phyloP scores from a whole-genome alignment of 225 moss, liverwort and hornwort genomes.

The Sphagnum contortum region DNA sequence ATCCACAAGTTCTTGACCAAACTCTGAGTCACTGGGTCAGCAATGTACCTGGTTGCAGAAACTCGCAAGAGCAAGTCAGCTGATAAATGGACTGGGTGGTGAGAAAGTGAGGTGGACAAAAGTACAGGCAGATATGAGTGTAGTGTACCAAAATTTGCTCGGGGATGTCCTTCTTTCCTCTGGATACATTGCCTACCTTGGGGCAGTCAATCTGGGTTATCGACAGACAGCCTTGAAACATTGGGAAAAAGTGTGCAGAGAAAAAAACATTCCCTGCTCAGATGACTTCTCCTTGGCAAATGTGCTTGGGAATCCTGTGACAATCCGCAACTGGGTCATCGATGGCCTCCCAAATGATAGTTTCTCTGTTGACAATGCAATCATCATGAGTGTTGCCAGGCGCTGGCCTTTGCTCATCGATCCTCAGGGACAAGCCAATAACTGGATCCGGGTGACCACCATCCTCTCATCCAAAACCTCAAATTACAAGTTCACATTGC shows the following conservation, averaged over 20 bases:
- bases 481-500: neutral
- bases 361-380: conserved; percentile 73
- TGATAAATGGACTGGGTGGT: conserved; percentile 68
- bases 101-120: conserved; percentile 68
- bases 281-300: conserved; percentile 42
- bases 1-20: too few relatives aligned
- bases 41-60: conserved; percentile 29
- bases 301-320: conserved; percentile 49
- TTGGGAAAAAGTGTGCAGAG: conserved; percentile 46
- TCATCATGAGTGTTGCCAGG: conserved; percentile 65
- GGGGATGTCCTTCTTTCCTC: conserved; percentile 68
- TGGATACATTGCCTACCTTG: conserved; percentile 75
- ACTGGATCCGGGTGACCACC: conserved; percentile 57
- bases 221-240: conserved; percentile 37
- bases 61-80: conserved; percentile 55
- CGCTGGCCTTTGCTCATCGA: conserved; percentile 76
- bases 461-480: neutral
- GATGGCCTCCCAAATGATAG: conserved; percentile 74
- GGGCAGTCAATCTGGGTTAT: conserved; percentile 57
- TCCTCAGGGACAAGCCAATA: conserved; percentile 79
- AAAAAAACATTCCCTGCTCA: conserved; percentile 62
- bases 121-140: conserved; percentile 44
- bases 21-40: too few relatives aligned
- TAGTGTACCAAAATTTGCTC: conserved; percentile 29
- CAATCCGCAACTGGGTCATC: conserved; percentile 70